Evolutionary conservation across 2,329 filamentous ascomycete species (phyloP).

Genomic region (Pseudogymnoascus sp.): DNA sequence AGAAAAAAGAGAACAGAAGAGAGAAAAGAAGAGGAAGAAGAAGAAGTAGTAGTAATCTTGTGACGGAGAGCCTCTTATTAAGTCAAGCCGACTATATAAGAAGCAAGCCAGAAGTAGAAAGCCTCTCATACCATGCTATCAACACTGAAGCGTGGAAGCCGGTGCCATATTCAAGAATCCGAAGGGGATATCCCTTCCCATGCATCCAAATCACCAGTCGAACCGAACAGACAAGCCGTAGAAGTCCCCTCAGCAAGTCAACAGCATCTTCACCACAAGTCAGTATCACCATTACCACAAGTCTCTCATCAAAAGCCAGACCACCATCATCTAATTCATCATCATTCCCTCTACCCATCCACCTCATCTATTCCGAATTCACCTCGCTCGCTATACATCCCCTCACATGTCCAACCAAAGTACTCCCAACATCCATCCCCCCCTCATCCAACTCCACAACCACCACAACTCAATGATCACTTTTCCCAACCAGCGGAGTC

Average conservation of each 20-base stretch:
- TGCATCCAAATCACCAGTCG: not conserved
- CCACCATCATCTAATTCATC: not conserved
- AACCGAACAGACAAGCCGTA: not conserved
- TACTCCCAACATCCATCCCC: not conserved
- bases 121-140: not conserved
- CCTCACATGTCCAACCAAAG: not conserved
- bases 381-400: not conserved
- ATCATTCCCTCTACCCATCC: not conserved
- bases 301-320: not conserved
- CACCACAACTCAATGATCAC: not conserved
- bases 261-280: no score
- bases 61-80: not conserved
- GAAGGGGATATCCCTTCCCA: not conserved
- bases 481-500: slow-evolving; percentile 4
- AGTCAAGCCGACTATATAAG: not conserved
- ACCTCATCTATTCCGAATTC: not conserved
- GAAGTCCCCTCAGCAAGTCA: not conserved
- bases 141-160: not conserved
- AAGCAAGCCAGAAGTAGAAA: not conserved
- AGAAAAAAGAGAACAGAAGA: no score
- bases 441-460: not conserved
- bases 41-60: not conserved
- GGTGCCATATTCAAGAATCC: not conserved
- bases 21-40: no score
- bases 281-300: not conserved